These are phyloP conservation scores for Apodospora peruviana DNA, from an alignment of 495 filamentous ascomycete genomes.

Conservation along the genomic window DNA sequence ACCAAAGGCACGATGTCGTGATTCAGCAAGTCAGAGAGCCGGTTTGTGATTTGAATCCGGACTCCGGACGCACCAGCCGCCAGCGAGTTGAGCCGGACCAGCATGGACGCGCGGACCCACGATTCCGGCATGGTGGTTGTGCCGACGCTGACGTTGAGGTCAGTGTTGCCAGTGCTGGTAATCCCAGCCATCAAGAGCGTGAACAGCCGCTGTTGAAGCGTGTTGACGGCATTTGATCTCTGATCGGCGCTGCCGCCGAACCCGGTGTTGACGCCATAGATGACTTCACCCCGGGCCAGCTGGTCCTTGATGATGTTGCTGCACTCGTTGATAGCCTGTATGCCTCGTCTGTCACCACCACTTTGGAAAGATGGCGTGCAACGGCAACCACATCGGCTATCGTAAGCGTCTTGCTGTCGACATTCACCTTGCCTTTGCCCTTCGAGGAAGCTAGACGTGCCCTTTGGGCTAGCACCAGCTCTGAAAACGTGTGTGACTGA, in stretches of 20 bases:
- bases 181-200: not conserved
- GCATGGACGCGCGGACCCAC: slow-evolving; percentile 42
- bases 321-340: not conserved
- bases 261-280: slow-evolving; percentile 49
- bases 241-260: slow-evolving; percentile 57
- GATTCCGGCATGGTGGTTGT: slow-evolving; percentile 34
- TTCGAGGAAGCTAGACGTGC: not conserved
- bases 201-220: slow-evolving; percentile 30
- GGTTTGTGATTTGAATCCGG: slow-evolving; percentile 30
- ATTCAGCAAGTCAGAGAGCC: slow-evolving; percentile 30
- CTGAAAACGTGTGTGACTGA: not conserved
- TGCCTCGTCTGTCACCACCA: not conserved
- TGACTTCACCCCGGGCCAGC: slow-evolving; percentile 1
- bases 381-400: slow-evolving; percentile 1
- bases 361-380: not conserved
- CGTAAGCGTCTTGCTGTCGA: not conserved
- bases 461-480: not conserved
- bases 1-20: slow-evolving; percentile 42
- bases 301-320: not conserved
- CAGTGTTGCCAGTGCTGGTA: not conserved
- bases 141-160: slow-evolving; percentile 12
- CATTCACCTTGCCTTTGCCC: not conserved
- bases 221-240: slow-evolving; percentile 30
- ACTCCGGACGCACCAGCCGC: slow-evolving; percentile 46
- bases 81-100: slow-evolving; percentile 43